Evolutionary conservation across 2,329 filamentous ascomycete species (phyloP), one percentile per base, ranked within the genome.

Genomic region (Davidsoniella neocaledoniae): DNA sequence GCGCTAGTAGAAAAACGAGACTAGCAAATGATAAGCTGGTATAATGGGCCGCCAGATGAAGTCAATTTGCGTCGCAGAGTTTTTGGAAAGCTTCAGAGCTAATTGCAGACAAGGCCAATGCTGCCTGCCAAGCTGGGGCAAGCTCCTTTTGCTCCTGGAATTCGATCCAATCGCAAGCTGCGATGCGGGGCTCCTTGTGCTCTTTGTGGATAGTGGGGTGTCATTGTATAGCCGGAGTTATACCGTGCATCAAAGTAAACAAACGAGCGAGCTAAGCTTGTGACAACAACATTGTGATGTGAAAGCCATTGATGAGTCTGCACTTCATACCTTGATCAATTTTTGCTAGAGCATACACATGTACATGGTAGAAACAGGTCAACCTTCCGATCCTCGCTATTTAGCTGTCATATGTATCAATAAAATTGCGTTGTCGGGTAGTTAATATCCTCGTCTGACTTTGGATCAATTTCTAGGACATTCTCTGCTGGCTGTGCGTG

Each of bases 111-210:
- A 48, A 42, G 38, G 41, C 48, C 36, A 44, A 39, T 25, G 41
- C 40, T 41, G 37, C 25, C n/a, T 16, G 8, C 29, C 29, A 33
- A 33, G 7, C 8, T 10, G 6, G 29, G 8, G 29, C 29, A 33
- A 37, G 46, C 37, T 48, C 38, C n/a, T 29, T 23, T 26, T 29
- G 23, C n/a, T 21, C 19, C 37, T 48, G 23, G 37, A n/a, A 36
- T 48, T 41, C 26, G 16, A 48, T 44, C 42, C 41, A 49, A 43
- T 44, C 4, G 33, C 48, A 49, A 26, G 41, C 29, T 36, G 29
- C 21, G 16, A 17, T 44, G 48, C 48, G 48, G 48, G 48, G 48
- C 41, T 49, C 19, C 5, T 16, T 33, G 23, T 10, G 43, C 21
- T 23, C 21, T 23, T 23, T 4, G 21, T 23, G 23, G 23, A 6